Conservation (phyloP, 2,329 filamentous ascomycete species). For the Beauveria australis region DNA sequence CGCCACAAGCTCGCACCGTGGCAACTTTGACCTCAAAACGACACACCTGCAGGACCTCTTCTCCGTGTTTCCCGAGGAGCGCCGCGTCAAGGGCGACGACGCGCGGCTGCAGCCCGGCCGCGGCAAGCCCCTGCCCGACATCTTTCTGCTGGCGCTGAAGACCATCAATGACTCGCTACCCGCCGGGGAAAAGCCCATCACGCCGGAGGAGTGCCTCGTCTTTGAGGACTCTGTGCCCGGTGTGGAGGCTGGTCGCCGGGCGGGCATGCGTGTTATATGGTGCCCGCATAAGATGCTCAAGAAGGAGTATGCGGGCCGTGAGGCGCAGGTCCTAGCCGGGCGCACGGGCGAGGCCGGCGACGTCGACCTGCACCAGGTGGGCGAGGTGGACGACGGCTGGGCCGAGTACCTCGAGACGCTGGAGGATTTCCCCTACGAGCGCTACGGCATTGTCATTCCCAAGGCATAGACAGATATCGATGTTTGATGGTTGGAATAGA, state of each 20-base stretch:
- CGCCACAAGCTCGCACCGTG: conserved; percentile 67
- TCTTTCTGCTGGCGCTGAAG: conserved; percentile 79
- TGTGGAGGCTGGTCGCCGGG: conserved; percentile 80
- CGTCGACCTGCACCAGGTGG: conserved; percentile 46
- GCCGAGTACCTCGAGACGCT: conserved; percentile 45
- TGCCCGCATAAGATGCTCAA: conserved; percentile 74
- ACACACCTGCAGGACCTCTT: conserved; percentile 50
- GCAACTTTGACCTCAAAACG: conserved; percentile 74
- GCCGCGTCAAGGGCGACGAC: conserved; percentile 81
- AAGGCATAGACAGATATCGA: neutral
- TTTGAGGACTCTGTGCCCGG: conserved; percentile 95
- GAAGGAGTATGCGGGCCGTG: conserved; percentile 66
- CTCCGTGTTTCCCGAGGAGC: conserved; percentile 57
- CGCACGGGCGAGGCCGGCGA: conserved; percentile 59
- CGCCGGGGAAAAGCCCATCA: conserved; percentile 55
- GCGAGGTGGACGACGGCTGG: conserved; percentile 53
- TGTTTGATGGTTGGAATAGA: neutral
- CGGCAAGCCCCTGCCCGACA: conserved; percentile 94
- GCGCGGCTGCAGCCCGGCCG: conserved; percentile 63
- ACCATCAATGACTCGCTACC: conserved; percentile 71
- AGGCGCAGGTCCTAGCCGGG: conserved; percentile 77
- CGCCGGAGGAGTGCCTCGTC: conserved; percentile 81
- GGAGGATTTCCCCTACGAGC: conserved; percentile 48
- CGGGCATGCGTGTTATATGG: conserved; percentile 94
- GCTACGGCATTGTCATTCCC: conserved; percentile 47